phyloP scores from a whole-genome alignment of 1,139 yeast species.

The Yamadazyma diospyri region DNA sequence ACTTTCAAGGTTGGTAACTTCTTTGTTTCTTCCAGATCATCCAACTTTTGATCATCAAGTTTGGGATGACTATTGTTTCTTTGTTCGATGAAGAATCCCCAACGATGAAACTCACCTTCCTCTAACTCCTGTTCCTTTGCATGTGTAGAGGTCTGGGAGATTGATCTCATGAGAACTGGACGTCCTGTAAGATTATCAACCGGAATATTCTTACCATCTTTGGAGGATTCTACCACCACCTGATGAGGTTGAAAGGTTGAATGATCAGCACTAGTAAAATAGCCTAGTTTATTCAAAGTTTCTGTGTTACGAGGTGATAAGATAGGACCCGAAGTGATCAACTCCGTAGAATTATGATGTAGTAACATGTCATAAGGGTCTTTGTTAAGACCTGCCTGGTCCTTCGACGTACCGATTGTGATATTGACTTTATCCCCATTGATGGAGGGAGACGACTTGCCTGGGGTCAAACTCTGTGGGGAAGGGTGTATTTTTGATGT shows the following conservation, averaged over 20 bases:
- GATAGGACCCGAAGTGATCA: constrained; percentile 53
- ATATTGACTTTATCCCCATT: constrained; percentile 2
- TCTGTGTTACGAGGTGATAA: constrained; percentile 40
- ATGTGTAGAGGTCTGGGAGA: constrained; percentile 63
- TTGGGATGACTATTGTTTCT: constrained; percentile 23
- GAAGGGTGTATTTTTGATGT: no score
- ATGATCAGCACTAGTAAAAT: constrained; percentile 22
- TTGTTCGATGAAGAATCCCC: constrained; percentile 74
- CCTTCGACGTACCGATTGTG: background rate
- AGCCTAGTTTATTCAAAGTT: constrained; percentile 21
- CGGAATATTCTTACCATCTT: constrained; percentile 52
- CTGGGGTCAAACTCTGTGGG: background rate
- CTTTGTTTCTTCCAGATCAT: constrained; percentile 14
- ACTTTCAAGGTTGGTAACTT: constrained; percentile 35
- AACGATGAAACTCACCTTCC: constrained; percentile 87
- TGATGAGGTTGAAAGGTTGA: constrained; percentile 55
- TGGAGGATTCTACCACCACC: constrained; percentile 59
- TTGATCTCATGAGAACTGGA: constrained; percentile 61
- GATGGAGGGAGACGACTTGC: background rate
- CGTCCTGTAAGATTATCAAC: constrained; percentile 69
- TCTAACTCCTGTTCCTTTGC: constrained; percentile 80
- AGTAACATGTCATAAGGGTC: constrained; percentile 23
- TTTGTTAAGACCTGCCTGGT: constrained; percentile 8
- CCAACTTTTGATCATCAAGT: constrained; percentile 2
- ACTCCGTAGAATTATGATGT: constrained; percentile 50